phyloP scores from a whole-genome alignment of 345 rosid genomes.

The Xanthoceras sorbifolium region DNA sequence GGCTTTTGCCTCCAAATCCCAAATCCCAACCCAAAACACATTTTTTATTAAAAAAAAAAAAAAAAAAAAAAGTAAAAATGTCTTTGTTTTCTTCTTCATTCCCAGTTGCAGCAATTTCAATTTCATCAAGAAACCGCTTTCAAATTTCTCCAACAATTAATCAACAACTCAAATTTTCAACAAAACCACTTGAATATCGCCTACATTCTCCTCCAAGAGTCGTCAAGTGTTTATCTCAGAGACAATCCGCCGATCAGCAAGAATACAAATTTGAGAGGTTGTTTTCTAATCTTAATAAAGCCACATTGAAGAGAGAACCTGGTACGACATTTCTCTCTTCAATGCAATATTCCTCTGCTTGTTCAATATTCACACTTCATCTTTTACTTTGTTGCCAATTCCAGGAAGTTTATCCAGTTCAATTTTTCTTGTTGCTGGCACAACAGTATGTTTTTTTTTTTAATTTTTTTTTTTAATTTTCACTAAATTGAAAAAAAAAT shows the following conservation, averaged over 20 bases:
- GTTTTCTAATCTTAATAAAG: constrained; percentile 81
- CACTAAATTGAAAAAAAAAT: not conserved
- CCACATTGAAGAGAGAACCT: constrained; percentile 77
- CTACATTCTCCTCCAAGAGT: constrained; percentile 1
- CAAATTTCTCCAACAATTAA: not conserved
- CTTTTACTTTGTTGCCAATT: constrained; percentile 34
- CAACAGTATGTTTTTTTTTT: constrained; percentile 55
- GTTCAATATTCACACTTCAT: not conserved
- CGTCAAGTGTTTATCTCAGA: constrained; percentile 46
- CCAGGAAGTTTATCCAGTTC: constrained; percentile 88
- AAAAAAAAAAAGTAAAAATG: not conserved
- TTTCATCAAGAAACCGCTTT: not conserved
- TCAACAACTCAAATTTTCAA: not conserved
- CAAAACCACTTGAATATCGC: not conserved
- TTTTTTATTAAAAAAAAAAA: no score
- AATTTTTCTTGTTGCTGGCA: constrained; percentile 81
- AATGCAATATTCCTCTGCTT: not conserved
- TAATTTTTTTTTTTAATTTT: no score
- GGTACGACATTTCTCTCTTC: constrained; percentile 35
- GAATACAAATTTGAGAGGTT: constrained; percentile 64
- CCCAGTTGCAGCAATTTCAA: not conserved
- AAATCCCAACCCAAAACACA: not conserved
- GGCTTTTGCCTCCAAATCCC: not conserved
- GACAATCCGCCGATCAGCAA: constrained; percentile 35
- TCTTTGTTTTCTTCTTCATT: not conserved